Evolutionary conservation across 1,284 basidiomycete genomes (phyloP).

Genomic region (Stygiomarasmius scandens): DNA sequence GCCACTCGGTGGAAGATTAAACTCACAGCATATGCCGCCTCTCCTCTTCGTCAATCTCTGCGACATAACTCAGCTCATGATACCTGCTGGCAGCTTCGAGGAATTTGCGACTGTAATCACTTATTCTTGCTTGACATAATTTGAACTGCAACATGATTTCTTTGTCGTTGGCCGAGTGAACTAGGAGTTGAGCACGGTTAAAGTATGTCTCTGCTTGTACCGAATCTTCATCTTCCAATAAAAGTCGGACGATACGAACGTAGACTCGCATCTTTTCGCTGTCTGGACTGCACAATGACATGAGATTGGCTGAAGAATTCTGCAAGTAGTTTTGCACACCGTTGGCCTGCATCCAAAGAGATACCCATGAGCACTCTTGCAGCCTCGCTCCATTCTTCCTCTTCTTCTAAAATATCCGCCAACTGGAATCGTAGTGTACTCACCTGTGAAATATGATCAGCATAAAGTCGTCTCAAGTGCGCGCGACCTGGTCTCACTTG

Average conservation of each 20-base stretch:
- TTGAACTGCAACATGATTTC: constrained; percentile 83
- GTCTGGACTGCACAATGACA: constrained; percentile 71
- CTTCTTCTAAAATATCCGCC: constrained; percentile 84
- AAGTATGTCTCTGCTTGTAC: constrained; percentile 96
- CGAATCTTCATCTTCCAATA: constrained; percentile 95
- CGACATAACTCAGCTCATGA: constrained; percentile 90
- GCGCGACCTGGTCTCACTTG: constrained; percentile 63
- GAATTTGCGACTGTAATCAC: constrained; percentile 90
- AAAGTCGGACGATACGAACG: constrained; percentile 90
- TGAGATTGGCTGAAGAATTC: not conserved
- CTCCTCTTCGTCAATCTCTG: constrained; percentile 89
- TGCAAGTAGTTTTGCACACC: constrained; percentile 48
- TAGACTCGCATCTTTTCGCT: constrained; percentile 89
- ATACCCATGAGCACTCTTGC: constrained; percentile 91
- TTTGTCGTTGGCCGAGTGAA: constrained; percentile 76
- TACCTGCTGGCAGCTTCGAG: constrained; percentile 94
- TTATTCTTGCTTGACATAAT: constrained; percentile 90
- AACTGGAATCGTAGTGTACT: constrained; percentile 85
- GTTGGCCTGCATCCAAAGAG: constrained; percentile 87
- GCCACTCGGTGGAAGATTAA: constrained; percentile 7
- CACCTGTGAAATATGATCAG: constrained; percentile 50
- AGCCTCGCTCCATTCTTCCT: constrained; percentile 93
- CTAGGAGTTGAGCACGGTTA: constrained; percentile 91
- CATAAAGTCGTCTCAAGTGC: not conserved
- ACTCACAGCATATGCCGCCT: constrained; percentile 83